Conservation (phyloP, 805 yeast genomes). For the Candida insectalens region DNA sequence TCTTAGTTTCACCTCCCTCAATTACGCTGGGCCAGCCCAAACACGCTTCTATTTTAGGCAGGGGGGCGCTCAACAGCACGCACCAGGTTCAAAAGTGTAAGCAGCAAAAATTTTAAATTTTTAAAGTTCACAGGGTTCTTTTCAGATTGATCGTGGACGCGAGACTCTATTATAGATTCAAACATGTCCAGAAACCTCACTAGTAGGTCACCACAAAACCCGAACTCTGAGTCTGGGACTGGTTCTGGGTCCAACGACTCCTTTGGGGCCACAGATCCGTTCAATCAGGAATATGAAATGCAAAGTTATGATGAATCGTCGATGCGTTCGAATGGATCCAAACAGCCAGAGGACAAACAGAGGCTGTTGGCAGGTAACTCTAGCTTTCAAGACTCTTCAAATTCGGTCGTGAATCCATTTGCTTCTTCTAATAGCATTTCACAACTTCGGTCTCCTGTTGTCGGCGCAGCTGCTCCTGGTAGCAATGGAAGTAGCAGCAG, state of each 20-base stretch:
- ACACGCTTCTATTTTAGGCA: too few species aligned
- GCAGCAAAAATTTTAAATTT: slow-evolving; percentile 1
- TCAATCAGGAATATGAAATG: slow-evolving; percentile 22
- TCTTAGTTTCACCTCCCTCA: too few species aligned
- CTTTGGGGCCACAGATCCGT: slow-evolving; percentile 16
- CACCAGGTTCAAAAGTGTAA: not conserved
- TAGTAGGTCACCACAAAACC: slow-evolving; percentile 22
- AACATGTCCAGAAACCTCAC: slow-evolving; percentile 23
- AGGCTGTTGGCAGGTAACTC: slow-evolving; percentile 13
- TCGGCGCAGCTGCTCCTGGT: not conserved
- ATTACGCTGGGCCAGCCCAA: too few species aligned
- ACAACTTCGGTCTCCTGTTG: not conserved
- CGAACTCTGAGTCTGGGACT: slow-evolving; percentile 17
- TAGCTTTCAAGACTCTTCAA: slow-evolving; percentile 18
- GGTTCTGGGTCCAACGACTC: slow-evolving; percentile 12
- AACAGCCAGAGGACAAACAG: slow-evolving; percentile 11
- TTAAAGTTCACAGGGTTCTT: slow-evolving; percentile 1
- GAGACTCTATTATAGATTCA: too few species aligned
- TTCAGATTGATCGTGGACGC: not conserved
- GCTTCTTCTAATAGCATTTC: slow-evolving; percentile 17
- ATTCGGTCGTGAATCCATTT: slow-evolving; percentile 22
- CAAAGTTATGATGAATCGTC: slow-evolving; percentile 19
- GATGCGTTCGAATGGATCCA: slow-evolving; percentile 12
- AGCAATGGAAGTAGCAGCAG: too few species aligned
- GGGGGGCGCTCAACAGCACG: not conserved